Evolutionary conservation across 345 rosid species (phyloP).

Genomic region (Viola odorata): DNA sequence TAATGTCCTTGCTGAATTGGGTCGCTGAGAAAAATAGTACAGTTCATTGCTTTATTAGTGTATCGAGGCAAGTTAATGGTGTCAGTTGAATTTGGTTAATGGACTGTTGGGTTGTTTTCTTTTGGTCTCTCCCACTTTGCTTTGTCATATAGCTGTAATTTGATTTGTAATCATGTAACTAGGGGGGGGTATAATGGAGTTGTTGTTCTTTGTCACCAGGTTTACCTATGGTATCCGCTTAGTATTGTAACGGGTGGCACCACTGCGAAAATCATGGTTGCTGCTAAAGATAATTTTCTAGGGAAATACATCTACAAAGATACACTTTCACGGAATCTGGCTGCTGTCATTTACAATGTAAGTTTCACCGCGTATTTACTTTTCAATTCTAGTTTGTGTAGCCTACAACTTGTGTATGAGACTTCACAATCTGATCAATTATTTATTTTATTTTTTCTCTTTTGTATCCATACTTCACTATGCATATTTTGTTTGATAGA

Average conservation of each 20-base stretch:
- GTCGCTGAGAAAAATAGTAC: no score
- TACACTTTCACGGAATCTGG: constrained; percentile 80
- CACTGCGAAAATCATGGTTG: constrained; percentile 94
- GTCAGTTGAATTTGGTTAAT: constrained; percentile 2
- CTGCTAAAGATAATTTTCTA: constrained; percentile 82
- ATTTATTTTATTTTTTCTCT: no score
- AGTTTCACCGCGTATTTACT: neutral
- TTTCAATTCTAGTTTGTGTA: no score
- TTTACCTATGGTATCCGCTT: constrained; percentile 88
- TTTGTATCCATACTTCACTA: no score
- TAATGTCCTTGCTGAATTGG: no score
- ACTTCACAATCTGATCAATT: no score
- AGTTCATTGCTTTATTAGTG: no score
- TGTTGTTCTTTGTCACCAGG: constrained; percentile 33
- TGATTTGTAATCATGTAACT: neutral
- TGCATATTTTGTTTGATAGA: no score
- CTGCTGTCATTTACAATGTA: constrained; percentile 86
- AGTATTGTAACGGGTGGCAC: constrained; percentile 82
- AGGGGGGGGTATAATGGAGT: neutral
- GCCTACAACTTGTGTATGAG: no score
- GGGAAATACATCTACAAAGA: constrained; percentile 94
- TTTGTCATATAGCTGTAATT: neutral
- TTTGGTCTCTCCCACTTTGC: neutral
- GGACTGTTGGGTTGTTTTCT: neutral
- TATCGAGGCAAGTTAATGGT: no score